Conservation (phyloP, 2,329 filamentous ascomycete genomes). For the Scleromitrula shiraiana region DNA sequence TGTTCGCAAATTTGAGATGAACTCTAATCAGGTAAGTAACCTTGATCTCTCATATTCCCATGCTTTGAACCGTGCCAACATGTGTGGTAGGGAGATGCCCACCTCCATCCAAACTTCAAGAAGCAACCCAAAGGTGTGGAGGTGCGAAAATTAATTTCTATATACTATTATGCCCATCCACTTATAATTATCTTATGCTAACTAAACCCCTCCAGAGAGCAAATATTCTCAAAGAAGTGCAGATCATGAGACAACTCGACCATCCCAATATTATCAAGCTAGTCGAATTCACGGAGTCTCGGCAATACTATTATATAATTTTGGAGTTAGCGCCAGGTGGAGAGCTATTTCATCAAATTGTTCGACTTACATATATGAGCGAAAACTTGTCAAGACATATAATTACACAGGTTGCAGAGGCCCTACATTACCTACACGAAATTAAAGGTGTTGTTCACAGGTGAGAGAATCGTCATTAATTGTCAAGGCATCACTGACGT, state of each 20-base stretch:
- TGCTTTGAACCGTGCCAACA: conserved; percentile 44
- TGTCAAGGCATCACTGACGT: conserved; percentile 25
- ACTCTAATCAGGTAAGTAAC: conserved; percentile 86
- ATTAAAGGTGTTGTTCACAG: conserved; percentile 93
- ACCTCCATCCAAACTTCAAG: conserved; percentile 94
- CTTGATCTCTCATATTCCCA: conserved; percentile 27
- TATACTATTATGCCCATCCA: conserved; percentile 10
- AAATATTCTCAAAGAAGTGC: conserved; percentile 96
- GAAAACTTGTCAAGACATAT: conserved; percentile 92
- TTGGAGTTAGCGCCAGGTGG: conserved; percentile 91
- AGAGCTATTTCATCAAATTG: conserved; percentile 97
- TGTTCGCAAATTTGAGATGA: conserved; percentile 98
- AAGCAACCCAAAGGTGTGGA: conserved; percentile 93
- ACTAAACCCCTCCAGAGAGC: conserved; percentile 55
- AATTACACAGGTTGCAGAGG: conserved; percentile 90
- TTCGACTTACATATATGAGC: conserved; percentile 96
- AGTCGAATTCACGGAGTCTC: conserved; percentile 86
- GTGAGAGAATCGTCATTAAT: conserved; percentile 44
- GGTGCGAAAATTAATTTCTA: conserved; percentile 56
- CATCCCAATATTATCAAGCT: conserved; percentile 95
- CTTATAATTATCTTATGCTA: conserved; percentile 3
- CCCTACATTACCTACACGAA: conserved; percentile 88
- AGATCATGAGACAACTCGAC: conserved; percentile 95
- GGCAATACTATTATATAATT: conserved; percentile 95
- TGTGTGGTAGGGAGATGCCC: conserved; percentile 69